Percentiles rank a stretch among this genome's conserved stretches.
Evolutionary conservation across 1,284 basidiomycete species (phyloP).

Genomic region (Ustilago sp.): DNA sequence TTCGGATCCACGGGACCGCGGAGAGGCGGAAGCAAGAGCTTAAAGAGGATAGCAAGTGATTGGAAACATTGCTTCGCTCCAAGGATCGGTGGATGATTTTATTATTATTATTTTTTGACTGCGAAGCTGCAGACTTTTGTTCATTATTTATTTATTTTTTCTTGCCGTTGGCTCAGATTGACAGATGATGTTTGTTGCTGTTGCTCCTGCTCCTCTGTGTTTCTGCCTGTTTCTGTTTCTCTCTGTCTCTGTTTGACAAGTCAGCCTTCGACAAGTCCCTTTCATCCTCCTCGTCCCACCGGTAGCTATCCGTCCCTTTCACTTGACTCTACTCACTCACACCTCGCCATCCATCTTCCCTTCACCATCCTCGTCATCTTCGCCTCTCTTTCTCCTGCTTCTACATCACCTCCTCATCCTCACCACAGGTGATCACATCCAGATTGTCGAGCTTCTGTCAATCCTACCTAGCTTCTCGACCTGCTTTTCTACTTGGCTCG

Average conservation of each 20-base stretch:
- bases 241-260: slow-evolving; percentile 7
- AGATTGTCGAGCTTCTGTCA: not conserved
- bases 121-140: slow-evolving; percentile 8
- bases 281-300: slow-evolving; percentile 10
- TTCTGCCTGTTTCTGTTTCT: not conserved
- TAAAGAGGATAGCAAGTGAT: not conserved
- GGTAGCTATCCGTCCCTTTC: slow-evolving; percentile 9
- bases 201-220: not conserved
- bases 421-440: slow-evolving; percentile 1
- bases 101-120: not conserved
- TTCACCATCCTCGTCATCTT: slow-evolving; percentile 18
- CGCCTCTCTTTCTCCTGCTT: slow-evolving; percentile 1
- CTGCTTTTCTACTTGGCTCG: not conserved
- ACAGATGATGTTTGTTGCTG: not conserved
- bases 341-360: slow-evolving; percentile 6
- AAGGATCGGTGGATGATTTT: slow-evolving; percentile 7
- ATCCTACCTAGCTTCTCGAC: slow-evolving; percentile 1
- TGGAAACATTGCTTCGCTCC: not conserved
- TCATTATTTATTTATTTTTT: slow-evolving; percentile 1
- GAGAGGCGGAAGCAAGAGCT: slow-evolving; percentile 2
- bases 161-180: not conserved
- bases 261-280: slow-evolving; percentile 4
- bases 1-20: not conserved
- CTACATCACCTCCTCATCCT: slow-evolving; percentile 3
- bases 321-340: not conserved